phyloP scores from a whole-genome alignment of 2,329 filamentous ascomycete species.

The Immersiporthe knoxdaviesiana region DNA sequence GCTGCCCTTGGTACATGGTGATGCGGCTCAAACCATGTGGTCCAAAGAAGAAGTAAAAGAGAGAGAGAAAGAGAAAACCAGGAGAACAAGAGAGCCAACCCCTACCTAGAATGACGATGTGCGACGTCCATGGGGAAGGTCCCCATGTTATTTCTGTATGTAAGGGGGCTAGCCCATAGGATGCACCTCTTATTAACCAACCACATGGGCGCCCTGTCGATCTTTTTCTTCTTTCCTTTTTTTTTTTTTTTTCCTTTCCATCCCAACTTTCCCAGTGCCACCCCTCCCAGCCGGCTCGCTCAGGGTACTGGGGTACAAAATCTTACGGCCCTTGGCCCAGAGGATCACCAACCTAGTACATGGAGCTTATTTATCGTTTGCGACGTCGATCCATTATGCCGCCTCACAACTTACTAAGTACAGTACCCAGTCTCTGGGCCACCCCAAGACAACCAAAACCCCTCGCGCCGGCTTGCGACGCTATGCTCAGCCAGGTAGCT shows the following conservation, averaged over 20 bases:
- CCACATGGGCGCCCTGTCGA: slow-evolving; percentile 22
- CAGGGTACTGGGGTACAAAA: slow-evolving; percentile 2
- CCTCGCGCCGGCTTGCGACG: not conserved
- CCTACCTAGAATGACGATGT: slow-evolving; percentile 23
- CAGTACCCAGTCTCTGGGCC: not conserved
- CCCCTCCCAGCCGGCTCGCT: not conserved
- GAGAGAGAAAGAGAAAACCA: too few species aligned
- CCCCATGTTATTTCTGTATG: slow-evolving; percentile 3
- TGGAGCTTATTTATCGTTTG: slow-evolving; percentile 19
- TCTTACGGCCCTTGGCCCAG: not conserved
- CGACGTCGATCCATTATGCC: slow-evolving; percentile 21
- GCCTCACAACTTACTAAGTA: not conserved
- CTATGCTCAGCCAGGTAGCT: not conserved
- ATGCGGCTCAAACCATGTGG: slow-evolving; percentile 32
- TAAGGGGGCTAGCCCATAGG: slow-evolving; percentile 20
- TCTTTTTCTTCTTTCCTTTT: not conserved
- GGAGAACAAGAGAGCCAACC: too few species aligned
- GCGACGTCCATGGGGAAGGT: slow-evolving; percentile 13
- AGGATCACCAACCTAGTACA: not conserved
- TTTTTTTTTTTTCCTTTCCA: not conserved
- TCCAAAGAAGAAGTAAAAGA: slow-evolving; percentile 1
- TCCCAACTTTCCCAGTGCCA: slow-evolving; percentile 21
- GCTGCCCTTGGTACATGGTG: slow-evolving; percentile 6
- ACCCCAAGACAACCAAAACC: too few species aligned
- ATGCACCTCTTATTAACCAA: slow-evolving; percentile 6